Evolutionary conservation across 2,329 filamentous ascomycete genomes (phyloP).

Genomic region (Trichoderma simmonsii): DNA sequence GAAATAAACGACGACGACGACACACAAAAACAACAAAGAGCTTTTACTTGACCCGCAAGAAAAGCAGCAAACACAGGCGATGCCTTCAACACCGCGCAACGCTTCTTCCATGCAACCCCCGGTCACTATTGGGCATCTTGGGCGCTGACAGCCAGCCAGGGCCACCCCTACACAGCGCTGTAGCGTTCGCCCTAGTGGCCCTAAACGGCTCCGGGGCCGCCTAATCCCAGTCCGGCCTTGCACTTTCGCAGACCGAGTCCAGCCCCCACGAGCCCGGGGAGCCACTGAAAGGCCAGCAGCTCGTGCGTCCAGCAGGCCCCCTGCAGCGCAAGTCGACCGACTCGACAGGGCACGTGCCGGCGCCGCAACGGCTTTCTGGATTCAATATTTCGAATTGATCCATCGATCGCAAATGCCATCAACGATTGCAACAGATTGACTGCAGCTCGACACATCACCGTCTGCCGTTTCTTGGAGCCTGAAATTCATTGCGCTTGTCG

Average conservation of each 20-base stretch:
- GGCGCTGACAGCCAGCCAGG: conserved; percentile 12
- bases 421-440: not conserved
- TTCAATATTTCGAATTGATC: not conserved
- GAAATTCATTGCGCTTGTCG: not conserved
- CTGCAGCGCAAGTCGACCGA: conserved; percentile 3
- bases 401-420: not conserved
- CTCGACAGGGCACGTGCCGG: conserved; percentile 11
- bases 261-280: conserved; percentile 17
- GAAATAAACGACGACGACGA: not conserved
- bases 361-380: not conserved
- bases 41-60: not conserved
- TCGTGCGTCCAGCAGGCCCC: not conserved
- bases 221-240: conserved; percentile 15
- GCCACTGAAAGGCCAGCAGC: not conserved
- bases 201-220: conserved; percentile 15
- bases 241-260: conserved; percentile 18
- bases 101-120: not conserved
- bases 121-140: conserved; percentile 10
- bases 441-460: not conserved
- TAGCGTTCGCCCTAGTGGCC: conserved; percentile 15
- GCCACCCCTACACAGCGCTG: not conserved
- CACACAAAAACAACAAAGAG: not conserved
- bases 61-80: not conserved
- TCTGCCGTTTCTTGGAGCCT: not conserved
- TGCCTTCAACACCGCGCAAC: not conserved